Evolutionary conservation across 306 rosid genomes (phyloP).

Genomic region (Hippophae rhamnoides): DNA sequence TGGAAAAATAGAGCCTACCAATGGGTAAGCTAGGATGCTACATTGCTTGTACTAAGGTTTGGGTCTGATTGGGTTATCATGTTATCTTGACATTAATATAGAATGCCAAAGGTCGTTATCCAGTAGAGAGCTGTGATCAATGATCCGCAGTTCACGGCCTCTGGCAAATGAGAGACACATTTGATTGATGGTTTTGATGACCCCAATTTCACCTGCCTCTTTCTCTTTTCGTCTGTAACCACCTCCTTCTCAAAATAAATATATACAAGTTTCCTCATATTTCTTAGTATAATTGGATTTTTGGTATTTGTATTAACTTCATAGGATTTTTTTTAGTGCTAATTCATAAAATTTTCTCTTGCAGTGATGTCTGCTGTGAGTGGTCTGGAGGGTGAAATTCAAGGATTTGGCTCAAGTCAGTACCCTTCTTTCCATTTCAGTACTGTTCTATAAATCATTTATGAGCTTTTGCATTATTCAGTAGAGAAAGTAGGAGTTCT

Average conservation of each 20-base stretch:
- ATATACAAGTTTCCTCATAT: background rate
- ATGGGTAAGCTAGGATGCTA: background rate
- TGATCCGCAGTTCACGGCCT: no score
- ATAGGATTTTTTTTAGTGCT: background rate
- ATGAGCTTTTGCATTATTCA: background rate
- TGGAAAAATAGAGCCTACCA: background rate
- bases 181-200: no score
- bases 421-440: conserved; percentile 23
- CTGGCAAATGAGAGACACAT: no score
- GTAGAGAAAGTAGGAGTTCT: background rate
- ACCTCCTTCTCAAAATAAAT: no score
- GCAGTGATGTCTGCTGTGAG: conserved; percentile 92
- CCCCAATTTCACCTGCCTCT: no score
- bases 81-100: no score
- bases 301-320: background rate
- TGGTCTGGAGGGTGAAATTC: conserved; percentile 67
- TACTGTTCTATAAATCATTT: conserved; percentile 7
- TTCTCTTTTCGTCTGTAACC: no score
- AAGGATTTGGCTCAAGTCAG: conserved; percentile 69
- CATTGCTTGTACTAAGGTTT: background rate
- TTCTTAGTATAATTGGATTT: background rate
- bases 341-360: conserved; percentile 12
- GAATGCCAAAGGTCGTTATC: no score
- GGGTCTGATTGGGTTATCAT: no score
- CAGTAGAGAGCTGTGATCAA: no score